Percentiles rank a stretch among this genome's conserved stretches.
Evolutionary conservation across 2,329 filamentous ascomycete genomes (phyloP).

Genomic region (Trichoderma sp.): DNA sequence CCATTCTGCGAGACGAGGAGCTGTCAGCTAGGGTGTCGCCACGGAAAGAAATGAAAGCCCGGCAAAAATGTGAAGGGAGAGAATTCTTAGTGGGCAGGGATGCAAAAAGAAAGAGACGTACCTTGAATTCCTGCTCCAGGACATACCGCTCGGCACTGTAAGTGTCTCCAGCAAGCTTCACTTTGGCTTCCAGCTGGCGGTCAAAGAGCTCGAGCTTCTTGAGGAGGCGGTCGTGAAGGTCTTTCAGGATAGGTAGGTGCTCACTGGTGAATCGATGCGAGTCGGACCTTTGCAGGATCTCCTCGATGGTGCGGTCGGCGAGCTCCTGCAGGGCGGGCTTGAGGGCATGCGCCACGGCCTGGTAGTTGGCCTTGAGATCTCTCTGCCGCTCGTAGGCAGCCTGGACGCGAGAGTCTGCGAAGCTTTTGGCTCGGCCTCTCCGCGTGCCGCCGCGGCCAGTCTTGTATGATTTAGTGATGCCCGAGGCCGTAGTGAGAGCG

Average conservation of each 20-base stretch:
- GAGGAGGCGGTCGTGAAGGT: conserved; percentile 42
- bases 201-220: conserved; percentile 33
- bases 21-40: conserved; percentile 20
- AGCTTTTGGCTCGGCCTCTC: conserved; percentile 55
- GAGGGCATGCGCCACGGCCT: conserved; percentile 58
- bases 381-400: conserved; percentile 61
- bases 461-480: conserved; percentile 36
- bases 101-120: conserved; percentile 31
- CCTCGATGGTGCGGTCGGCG: conserved; percentile 56
- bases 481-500: conserved; percentile 30
- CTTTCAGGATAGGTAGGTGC: conserved; percentile 48
- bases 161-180: conserved; percentile 39
- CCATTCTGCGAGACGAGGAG: conserved; percentile 33
- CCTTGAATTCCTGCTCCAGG: conserved; percentile 36
- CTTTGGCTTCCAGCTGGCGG: conserved; percentile 34
- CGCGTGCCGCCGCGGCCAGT: conserved; percentile 39
- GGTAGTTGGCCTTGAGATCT: conserved; percentile 62
- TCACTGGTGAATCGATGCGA: conserved; percentile 53
- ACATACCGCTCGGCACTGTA: conserved; percentile 35
- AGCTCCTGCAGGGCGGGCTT: conserved; percentile 65
- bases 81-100: conserved; percentile 16
- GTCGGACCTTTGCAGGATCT: conserved; percentile 52
- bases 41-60: neutral
- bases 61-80: neutral
- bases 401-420: conserved; percentile 52